Conservation (phyloP, 163 green algal species). For the Volvox carteri region DNA sequence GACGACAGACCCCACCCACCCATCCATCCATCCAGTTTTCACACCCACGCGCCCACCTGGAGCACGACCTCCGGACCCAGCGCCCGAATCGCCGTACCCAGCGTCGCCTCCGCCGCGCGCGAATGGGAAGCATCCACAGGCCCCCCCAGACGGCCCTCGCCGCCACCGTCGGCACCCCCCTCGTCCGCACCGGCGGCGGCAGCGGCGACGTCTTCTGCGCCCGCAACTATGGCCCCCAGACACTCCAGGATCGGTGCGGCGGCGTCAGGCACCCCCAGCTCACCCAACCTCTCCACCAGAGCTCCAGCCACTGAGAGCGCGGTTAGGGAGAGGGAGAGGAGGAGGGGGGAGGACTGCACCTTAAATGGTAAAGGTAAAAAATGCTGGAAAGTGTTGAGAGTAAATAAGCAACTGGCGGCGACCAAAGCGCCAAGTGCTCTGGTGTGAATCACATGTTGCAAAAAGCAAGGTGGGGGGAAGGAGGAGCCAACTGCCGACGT, state of each 20-base stretch:
- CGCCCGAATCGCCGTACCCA: conserved; percentile 64
- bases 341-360: neutral
- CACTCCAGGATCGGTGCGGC: conserved; percentile 36
- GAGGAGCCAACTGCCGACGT: too few relatives aligned
- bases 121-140: conserved; percentile 35
- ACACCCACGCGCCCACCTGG: too few relatives aligned
- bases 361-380: too few relatives aligned
- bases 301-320: conserved; percentile 54
- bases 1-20: too few relatives aligned
- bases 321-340: neutral
- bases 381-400: too few relatives aligned
- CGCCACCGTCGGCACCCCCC: conserved; percentile 3
- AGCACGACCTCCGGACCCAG: conserved; percentile 89
- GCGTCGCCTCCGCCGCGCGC: conserved; percentile 64
- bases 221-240: conserved; percentile 52
- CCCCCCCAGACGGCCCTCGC: neutral
- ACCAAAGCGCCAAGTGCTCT: too few relatives aligned
- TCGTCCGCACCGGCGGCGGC: conserved; percentile 13
- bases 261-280: conserved; percentile 36
- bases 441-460: too few relatives aligned
- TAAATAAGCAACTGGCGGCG: too few relatives aligned
- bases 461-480: too few relatives aligned
- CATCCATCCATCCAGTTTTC: too few relatives aligned
- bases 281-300: conserved; percentile 58
- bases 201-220: conserved; percentile 48